phyloP scores from a whole-genome alignment of 768 basidiomycete species.

The Termitomyces sp. region DNA sequence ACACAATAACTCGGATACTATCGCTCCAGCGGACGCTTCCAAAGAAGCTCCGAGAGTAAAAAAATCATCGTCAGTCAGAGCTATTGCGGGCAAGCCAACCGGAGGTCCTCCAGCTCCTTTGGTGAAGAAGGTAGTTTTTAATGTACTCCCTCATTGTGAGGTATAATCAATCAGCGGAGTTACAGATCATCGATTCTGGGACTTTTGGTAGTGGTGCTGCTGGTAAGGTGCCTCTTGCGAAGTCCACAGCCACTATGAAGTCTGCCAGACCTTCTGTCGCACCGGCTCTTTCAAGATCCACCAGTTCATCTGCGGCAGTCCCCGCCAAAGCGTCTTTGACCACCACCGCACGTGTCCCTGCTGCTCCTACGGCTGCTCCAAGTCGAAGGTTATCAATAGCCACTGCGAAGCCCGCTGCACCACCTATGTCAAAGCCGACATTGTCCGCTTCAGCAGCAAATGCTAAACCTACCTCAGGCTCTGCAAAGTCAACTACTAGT shows the following conservation, averaged over 20 bases:
- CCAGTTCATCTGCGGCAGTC: conserved; percentile 30
- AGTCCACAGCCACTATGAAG: conserved; percentile 26
- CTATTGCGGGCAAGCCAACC: conserved; percentile 38
- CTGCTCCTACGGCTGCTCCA: conserved; percentile 29
- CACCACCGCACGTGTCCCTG: conserved; percentile 23
- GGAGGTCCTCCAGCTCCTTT: conserved; percentile 46
- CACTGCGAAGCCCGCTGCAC: conserved; percentile 30
- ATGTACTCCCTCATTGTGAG: background rate
- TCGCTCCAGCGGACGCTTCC: conserved; percentile 20
- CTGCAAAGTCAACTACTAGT: conserved; percentile 15
- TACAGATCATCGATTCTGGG: conserved; percentile 58
- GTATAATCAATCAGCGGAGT: background rate
- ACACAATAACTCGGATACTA: conserved; percentile 12
- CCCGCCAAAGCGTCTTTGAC: conserved; percentile 34
- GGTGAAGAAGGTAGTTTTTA: conserved; percentile 59
- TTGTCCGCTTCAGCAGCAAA: conserved; percentile 38
- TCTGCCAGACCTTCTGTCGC: conserved; percentile 16
- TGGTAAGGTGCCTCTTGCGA: conserved; percentile 37
- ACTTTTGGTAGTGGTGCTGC: conserved; percentile 58
- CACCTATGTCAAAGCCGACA: conserved; percentile 29
- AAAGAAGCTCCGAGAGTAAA: conserved; percentile 27
- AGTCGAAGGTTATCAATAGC: conserved; percentile 41
- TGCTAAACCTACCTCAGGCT: conserved; percentile 28
- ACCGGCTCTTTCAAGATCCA: conserved; percentile 31
- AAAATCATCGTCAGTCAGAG: conserved; percentile 35